Conservation (phyloP, 345 rosid species). For the Pistacia vera region DNA sequence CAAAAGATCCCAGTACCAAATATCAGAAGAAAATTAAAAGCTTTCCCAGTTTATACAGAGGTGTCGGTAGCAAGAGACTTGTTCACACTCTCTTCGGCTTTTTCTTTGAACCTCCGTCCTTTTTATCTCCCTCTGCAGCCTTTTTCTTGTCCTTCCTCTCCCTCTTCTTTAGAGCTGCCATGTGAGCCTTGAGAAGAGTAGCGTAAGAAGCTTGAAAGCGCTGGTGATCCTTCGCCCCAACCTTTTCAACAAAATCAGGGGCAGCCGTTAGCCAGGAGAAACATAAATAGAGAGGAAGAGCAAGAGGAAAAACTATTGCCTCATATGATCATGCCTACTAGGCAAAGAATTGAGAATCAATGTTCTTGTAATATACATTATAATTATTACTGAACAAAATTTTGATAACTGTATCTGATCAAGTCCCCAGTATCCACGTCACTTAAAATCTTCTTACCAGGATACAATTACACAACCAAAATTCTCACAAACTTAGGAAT, state of each 20-base stretch:
- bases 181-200: constrained; percentile 85
- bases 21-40: not conserved
- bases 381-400: not conserved
- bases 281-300: not conserved
- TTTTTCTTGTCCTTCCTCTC: constrained; percentile 93
- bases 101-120: constrained; percentile 34
- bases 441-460: not conserved
- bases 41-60: constrained; percentile 7
- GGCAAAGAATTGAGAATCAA: not conserved
- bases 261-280: constrained; percentile 5
- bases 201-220: constrained; percentile 96
- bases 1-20: not conserved
- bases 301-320: not conserved
- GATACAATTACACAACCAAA: not conserved
- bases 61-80: not conserved
- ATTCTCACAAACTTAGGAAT: not conserved
- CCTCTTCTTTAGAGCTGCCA: constrained; percentile 88
- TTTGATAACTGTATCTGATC: not conserved
- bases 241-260: constrained; percentile 42
- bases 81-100: constrained; percentile 39
- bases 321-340: not conserved
- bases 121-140: constrained; percentile 58
- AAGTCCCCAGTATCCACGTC: not conserved
- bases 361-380: not conserved
- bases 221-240: constrained; percentile 88